These are phyloP conservation scores for Pythium rishiriense DNA, from an alignment of 352 stramenopile species.

Conservation along the genomic window DNA sequence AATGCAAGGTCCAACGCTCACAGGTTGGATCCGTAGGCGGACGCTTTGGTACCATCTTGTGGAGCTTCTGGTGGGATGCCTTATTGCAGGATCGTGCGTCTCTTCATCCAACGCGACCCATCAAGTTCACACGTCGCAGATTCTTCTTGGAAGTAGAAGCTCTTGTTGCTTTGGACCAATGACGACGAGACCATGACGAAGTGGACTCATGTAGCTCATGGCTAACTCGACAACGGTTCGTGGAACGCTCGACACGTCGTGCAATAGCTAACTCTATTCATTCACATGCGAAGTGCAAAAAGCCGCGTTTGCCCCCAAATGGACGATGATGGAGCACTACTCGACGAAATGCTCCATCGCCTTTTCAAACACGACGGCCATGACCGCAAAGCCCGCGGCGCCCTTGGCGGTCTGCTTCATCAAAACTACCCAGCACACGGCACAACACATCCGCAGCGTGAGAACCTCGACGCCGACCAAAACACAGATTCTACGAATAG, in stretches of 20 bases:
- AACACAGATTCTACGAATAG: background rate
- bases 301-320: too few relatives aligned
- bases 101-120: background rate
- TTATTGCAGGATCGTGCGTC: too few relatives aligned
- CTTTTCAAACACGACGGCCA: constrained; percentile 88
- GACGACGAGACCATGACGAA: too few relatives aligned
- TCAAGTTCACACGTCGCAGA: background rate
- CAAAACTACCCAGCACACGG: constrained; percentile 44
- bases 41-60: too few relatives aligned
- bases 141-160: too few relatives aligned
- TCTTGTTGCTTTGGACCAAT: too few relatives aligned
- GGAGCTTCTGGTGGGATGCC: background rate
- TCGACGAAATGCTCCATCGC: constrained; percentile 62
- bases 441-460: constrained; percentile 2
- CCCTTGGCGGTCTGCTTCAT: constrained; percentile 74
- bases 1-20: too few relatives aligned
- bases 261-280: constrained; percentile 18
- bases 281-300: constrained; percentile 3
- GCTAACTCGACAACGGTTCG: too few relatives aligned
- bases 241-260: too few relatives aligned
- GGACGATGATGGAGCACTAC: background rate
- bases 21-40: too few relatives aligned
- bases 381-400: constrained; percentile 73
- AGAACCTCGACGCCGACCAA: background rate
- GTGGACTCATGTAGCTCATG: too few relatives aligned